Evolutionary conservation across 1,139 yeast genomes (phyloP).

Genomic region (Hemisphaericaspora xylanilytica): DNA sequence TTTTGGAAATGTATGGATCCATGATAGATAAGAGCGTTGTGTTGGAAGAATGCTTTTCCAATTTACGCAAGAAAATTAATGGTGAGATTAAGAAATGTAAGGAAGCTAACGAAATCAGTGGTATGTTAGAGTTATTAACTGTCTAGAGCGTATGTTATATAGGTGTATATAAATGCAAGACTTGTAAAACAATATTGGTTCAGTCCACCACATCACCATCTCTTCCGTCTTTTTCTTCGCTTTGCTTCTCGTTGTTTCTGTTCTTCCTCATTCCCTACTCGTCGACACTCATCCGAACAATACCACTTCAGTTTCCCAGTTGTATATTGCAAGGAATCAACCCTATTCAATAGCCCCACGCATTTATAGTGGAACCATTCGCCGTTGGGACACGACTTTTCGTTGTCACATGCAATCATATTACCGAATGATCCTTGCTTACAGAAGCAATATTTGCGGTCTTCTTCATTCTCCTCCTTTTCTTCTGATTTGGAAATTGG

Average conservation of each 20-base stretch:
- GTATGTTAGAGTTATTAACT: slow-evolving; percentile 84
- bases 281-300: slow-evolving; percentile 37
- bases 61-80: slow-evolving; percentile 59
- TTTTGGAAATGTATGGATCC: slow-evolving; percentile 74
- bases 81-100: slow-evolving; percentile 73
- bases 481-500: slow-evolving; percentile 1
- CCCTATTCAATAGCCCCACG: slow-evolving; percentile 41
- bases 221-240: slow-evolving; percentile 19
- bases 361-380: slow-evolving; percentile 53
- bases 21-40: slow-evolving; percentile 75
- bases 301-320: slow-evolving; percentile 42
- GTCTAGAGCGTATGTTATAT: slow-evolving; percentile 24
- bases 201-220: no score
- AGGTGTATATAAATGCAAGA: slow-evolving; percentile 4
- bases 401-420: slow-evolving; percentile 50
- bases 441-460: slow-evolving; percentile 40
- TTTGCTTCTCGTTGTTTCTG: slow-evolving; percentile 18
- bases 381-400: slow-evolving; percentile 41
- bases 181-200: no score
- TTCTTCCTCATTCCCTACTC: slow-evolving; percentile 16
- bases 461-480: slow-evolving; percentile 22
- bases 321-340: slow-evolving; percentile 38
- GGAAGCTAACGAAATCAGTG: slow-evolving; percentile 87
- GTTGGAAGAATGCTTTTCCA: slow-evolving; percentile 66
- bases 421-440: slow-evolving; percentile 45